These are phyloP conservation scores for Pseudocercospora fuligena DNA, from an alignment of 2,329 filamentous ascomycete species.

Conservation along the genomic window DNA sequence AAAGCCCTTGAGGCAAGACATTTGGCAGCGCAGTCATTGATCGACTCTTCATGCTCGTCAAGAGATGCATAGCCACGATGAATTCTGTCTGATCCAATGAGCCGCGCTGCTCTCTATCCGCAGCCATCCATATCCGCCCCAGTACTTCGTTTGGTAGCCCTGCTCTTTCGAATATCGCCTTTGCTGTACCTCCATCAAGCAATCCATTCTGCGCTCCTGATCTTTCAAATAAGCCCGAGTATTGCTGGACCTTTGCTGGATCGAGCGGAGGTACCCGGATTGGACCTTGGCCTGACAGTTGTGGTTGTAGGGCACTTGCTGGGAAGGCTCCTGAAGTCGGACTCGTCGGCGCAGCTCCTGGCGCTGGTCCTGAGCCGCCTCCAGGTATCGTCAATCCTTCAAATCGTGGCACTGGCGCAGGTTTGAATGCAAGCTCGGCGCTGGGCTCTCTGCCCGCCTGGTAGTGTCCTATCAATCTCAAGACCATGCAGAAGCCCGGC, in stretches of 20 bases:
- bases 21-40: conserved; percentile 78
- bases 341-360: conserved; percentile 28
- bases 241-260: conserved; percentile 87
- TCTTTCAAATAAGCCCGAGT: conserved; percentile 86
- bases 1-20: conserved; percentile 80
- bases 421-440: conserved; percentile 79
- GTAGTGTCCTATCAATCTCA: conserved; percentile 93
- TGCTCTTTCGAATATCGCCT: conserved; percentile 93
- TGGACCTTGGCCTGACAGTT: conserved; percentile 55
- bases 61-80: conserved; percentile 95
- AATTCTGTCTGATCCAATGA: conserved; percentile 88
- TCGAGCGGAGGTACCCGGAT: conserved; percentile 88
- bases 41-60: conserved; percentile 88
- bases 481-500: conserved; percentile 87
- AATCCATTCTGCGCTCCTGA: conserved; percentile 78
- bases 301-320: conserved; percentile 37
- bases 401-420: conserved; percentile 89
- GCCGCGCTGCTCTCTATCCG: conserved; percentile 91
- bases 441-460: conserved; percentile 85
- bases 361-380: conserved; percentile 15
- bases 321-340: conserved; percentile 33
- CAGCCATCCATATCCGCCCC: conserved; percentile 94
- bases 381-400: conserved; percentile 69
- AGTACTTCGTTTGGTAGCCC: conserved; percentile 86
- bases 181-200: conserved; percentile 74